Percentiles rank a stretch among this genome's conserved stretches.
phyloP scores from a whole-genome alignment of 2,329 filamentous ascomycete genomes.

The Aureobasidium musti region DNA sequence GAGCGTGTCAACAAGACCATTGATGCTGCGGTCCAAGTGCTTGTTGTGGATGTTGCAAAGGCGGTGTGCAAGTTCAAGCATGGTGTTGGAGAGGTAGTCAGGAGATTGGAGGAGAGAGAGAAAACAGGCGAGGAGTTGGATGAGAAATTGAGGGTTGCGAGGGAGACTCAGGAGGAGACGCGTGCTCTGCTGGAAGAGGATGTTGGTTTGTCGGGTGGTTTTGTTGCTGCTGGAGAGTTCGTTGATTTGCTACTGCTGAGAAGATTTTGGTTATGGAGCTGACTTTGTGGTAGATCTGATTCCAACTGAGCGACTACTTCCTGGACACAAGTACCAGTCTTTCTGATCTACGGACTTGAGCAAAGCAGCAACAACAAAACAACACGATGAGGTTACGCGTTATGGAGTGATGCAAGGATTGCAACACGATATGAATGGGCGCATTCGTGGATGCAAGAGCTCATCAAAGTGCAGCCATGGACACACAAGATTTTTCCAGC shows the following conservation, averaged over 20 bases:
- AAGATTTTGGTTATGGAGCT: not conserved
- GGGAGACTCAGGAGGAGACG: not conserved
- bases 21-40: not conserved
- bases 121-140: not conserved
- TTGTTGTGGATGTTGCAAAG: not conserved
- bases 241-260: not conserved
- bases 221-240: not conserved
- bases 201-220: not conserved
- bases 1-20: not conserved
- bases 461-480: too few species aligned
- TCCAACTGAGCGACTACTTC: not conserved
- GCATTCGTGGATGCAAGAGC: too few species aligned
- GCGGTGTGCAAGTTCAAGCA: not conserved
- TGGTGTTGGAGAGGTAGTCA: not conserved
- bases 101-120: slow-evolving; percentile 4
- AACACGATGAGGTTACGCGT: too few species aligned
- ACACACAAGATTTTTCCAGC: too few species aligned
- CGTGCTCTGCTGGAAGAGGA: not conserved
- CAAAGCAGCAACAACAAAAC: too few species aligned
- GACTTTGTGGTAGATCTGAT: not conserved
- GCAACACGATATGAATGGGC: too few species aligned
- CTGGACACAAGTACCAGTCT: not conserved
- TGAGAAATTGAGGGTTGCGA: not conserved
- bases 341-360: too few species aligned
- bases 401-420: too few species aligned